Base-by-base conservation (phyloP, 2,329 filamentous ascomycete genomes). In the Monosporascus sp. region DNA sequence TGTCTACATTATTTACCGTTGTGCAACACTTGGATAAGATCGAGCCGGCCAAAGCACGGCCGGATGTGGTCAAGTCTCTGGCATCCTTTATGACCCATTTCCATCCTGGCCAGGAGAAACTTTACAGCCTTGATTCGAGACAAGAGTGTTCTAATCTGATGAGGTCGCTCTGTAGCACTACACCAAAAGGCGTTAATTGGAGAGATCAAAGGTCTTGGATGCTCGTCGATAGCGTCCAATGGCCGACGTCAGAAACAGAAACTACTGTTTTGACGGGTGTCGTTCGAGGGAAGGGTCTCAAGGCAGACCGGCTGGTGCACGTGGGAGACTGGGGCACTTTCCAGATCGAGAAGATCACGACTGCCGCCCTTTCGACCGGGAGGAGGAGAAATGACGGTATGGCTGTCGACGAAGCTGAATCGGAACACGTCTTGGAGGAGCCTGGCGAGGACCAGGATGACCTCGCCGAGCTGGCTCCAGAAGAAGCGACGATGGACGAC, bases 151-250 rank as follows among this genome's bases (percentile, higher is more conserved):
- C 91, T 50, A 97, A 97, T 68, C 77, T 96, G 38, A 88, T 97
- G 71, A 84, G 95, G 50, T 93, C 91, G 28, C 75, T 99, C 17
- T 99, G 94, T 77, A 96, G 86, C 59, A 91, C 88, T 37, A 91
- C 88, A 44, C 93, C 94, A 11, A 97, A 96, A 74, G 94, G 94
- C 1, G 83, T 99, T n/a, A 78, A 87, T 58, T 99, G 94, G 94
- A 84, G 94, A 63, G 94, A 99, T 50, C 91, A 96, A 60, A 82
- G 94, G 61, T 96, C 91, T 63, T 99, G 94, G 89, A 90, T 99
- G 87, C 75, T 96, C 53, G 84, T 93, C 5, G 94, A 99, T 60
- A 82, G 92, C 28, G 77, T 96, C 51, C 74, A 82, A 61, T 96
- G 91, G 79, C 79, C 83, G 11, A 78, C 82, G 28, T 77, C 73